A percentile compares a stretch with the other conserved stretches of the same genome.
Conservation (phyloP, 768 basidiomycete species). For the Clitopilus passeckerianus region DNA sequence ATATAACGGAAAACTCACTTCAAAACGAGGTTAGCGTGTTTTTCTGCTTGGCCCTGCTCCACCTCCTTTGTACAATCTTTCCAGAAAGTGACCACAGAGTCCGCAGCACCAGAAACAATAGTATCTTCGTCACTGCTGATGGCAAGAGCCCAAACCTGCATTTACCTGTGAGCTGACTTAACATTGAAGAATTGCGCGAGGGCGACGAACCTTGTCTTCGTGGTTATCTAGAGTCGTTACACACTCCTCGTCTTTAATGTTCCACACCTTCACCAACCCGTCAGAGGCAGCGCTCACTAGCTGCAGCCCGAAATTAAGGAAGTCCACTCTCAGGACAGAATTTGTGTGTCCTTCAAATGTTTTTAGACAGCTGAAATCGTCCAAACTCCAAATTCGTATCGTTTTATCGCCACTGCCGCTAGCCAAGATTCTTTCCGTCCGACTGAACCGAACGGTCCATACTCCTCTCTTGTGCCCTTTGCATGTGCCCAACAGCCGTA, state of each 20-base stretch:
- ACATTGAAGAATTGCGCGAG: too few relatives aligned
- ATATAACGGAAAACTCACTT: slow-evolving; percentile 51
- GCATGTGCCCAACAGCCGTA: slow-evolving; percentile 79
- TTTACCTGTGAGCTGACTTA: too few relatives aligned
- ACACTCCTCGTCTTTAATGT: slow-evolving; percentile 84
- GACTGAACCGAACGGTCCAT: slow-evolving; percentile 90
- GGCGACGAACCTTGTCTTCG: slow-evolving; percentile 79
- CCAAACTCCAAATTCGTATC: slow-evolving; percentile 89
- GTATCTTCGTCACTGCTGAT: slow-evolving; percentile 76
- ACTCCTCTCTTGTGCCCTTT: slow-evolving; percentile 97
- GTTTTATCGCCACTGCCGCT: slow-evolving; percentile 96
- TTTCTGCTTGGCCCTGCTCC: slow-evolving; percentile 66
- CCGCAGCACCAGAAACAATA: slow-evolving; percentile 92
- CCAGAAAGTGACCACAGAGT: slow-evolving; percentile 96
- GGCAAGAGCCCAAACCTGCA: slow-evolving; percentile 93
- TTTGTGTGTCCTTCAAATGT: slow-evolving; percentile 99
- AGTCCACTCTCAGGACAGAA: slow-evolving; percentile 91
- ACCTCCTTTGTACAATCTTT: slow-evolving; percentile 88
- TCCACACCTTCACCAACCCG: slow-evolving; percentile 96
- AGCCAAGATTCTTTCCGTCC: slow-evolving; percentile 77
- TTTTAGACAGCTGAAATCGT: slow-evolving; percentile 90
- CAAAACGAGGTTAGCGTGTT: slow-evolving; percentile 68
- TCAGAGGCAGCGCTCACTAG: slow-evolving; percentile 90
- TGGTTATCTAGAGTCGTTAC: slow-evolving; percentile 91
- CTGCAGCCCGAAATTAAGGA: slow-evolving; percentile 78